A percentile compares a stretch with the other conserved stretches of the same genome.
These are phyloP conservation scores for Penicillium chermesinum DNA, from an alignment of 495 filamentous ascomycete species.

Conservation along the genomic window DNA sequence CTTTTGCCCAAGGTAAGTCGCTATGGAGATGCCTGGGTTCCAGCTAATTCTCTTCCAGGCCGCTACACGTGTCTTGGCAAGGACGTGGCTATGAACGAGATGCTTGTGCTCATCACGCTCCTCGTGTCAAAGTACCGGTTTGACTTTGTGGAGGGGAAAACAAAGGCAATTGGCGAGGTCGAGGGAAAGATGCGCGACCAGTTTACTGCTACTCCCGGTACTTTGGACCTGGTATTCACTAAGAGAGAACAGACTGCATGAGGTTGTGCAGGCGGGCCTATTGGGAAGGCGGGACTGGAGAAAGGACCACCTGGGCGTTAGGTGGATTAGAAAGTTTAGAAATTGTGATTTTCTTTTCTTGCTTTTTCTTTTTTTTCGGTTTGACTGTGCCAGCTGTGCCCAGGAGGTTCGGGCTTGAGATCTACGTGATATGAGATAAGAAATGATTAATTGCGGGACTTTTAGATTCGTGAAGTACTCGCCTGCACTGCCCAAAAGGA, in stretches of 20 bases:
- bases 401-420: not conserved
- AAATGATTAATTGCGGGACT: not conserved
- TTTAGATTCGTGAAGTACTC: no score
- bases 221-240: slow-evolving; percentile 1
- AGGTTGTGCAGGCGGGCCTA: not conserved
- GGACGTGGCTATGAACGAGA: not conserved
- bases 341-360: no score
- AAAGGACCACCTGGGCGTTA: not conserved
- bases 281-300: not conserved
- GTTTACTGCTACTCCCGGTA: slow-evolving; percentile 2
- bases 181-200: slow-evolving; percentile 2
- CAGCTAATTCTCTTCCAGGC: not conserved
- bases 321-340: no score
- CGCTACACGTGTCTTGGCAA: not conserved
- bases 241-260: not conserved
- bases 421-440: not conserved
- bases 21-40: no score
- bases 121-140: not conserved
- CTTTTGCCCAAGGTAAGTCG: not conserved
- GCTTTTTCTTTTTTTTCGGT: no score
- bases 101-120: not conserved
- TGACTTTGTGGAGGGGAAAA: not conserved
- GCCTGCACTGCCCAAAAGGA: not conserved
- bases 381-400: no score
- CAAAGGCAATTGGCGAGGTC: not conserved